Evolutionary conservation across 2,329 filamentous ascomycete genomes (phyloP).

Genomic region (Corinectria fuckeliana): DNA sequence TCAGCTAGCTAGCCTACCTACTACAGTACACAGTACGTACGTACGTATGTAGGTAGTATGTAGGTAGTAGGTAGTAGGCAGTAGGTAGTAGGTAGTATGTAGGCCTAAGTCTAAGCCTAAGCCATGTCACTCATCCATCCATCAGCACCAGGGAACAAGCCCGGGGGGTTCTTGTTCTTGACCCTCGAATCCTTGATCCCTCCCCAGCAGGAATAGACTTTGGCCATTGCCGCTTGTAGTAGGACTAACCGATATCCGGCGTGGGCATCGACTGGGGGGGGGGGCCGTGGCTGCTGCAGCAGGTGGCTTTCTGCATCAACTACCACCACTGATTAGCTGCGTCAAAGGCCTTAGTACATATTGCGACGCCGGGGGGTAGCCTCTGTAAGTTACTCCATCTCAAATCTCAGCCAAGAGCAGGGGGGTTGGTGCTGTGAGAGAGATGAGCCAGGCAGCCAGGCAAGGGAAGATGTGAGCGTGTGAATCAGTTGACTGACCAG

Average conservation of each 20-base stretch:
- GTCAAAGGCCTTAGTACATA: not conserved
- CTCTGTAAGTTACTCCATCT: not conserved
- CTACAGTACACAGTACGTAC: not conserved
- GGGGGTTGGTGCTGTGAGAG: not conserved
- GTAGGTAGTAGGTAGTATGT: no score
- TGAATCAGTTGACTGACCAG: not conserved
- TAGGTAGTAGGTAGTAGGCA: no score
- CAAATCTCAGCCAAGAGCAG: not conserved
- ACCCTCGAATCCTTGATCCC: constrained; percentile 1
- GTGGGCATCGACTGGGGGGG: constrained; percentile 11
- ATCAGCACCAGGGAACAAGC: no score
- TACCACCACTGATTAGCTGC: not conserved
- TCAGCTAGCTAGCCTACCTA: no score
- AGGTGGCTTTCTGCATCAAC: not conserved
- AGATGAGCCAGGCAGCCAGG: not conserved
- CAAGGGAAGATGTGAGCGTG: not conserved
- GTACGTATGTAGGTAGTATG: not conserved
- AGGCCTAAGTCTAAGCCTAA: not conserved
- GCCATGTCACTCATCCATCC: not conserved
- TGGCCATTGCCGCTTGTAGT: constrained; percentile 25
- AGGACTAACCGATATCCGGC: constrained; percentile 35
- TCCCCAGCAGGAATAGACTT: constrained; percentile 34
- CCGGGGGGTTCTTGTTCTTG: no score
- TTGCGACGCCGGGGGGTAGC: not conserved
- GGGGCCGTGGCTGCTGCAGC: constrained; percentile 12